Base-by-base conservation (phyloP, 768 basidiomycete genomes). In the Boletus insuetus region DNA sequence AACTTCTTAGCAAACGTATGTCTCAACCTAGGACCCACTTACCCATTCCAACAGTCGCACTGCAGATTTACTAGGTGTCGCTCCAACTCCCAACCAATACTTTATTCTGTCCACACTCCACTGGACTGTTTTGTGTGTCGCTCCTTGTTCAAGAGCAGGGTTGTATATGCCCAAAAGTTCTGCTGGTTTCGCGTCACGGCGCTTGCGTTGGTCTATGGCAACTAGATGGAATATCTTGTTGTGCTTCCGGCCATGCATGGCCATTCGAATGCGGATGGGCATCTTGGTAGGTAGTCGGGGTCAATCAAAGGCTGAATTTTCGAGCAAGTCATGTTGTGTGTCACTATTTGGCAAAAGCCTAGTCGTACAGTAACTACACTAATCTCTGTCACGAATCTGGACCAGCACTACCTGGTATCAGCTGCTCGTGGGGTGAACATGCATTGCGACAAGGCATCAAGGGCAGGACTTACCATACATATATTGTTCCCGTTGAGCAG, bases 401-500 rank as follows among this genome's bases (percentile, higher is more conserved):
- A 8, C 87, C 87, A 61, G 79, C 79, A 58, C 87, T 87, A 9
- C 86, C 86, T 37, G 86, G 86, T 60, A 89, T 83, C 53, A 89
- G 73, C 86, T 86, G 26, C 26, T 24, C 8, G 41, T 46, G 3
- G 22, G 47, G 56, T 46, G 16, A 61, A 39, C 53, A 19, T 44
- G 35, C 16, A n/a, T 44, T 59, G 48, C 26, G 16, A n/a, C 40
- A 9, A 11, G 6, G 31, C 22, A 16, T 16, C 52, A 2, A 50
- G 37, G 22, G 17, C n/a, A 40, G 44, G 26, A 69, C 86, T 53
- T 61, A 92, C 94, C 87, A 98, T 96, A 68, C 94, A 96, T 40
- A 99, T 98, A 60, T 96, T 94, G 74, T 94, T 96, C 14, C 94
- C 94, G 66, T 96, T 96, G 55, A 96, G 73, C 42, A 96, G 77